Evolutionary conservation across 371 early-diverging fungal genomes (phyloP), one percentile per base, ranked within the genome.

Genomic region (Smittium culicis): DNA sequence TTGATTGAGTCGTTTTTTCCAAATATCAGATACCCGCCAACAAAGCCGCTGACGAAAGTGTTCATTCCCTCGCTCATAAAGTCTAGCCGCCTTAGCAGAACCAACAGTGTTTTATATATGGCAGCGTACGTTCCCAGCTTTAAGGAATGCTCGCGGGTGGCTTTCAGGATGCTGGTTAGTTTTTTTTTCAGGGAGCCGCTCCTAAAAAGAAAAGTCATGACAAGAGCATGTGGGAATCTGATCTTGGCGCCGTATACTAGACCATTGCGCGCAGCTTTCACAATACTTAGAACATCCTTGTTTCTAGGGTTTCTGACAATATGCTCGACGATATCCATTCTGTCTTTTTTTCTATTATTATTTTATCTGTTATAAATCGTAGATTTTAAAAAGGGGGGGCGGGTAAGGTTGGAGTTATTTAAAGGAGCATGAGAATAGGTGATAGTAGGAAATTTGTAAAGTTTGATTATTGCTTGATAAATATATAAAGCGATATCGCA

Each of bases 201-300:
- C 34, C 95, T 85, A 80, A 97, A 97, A 67, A 97, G 80, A 69
- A 96, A 80, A 29, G 96, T 92, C 98, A 97, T 97, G 67, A 97
- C 96, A 0, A 97, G 78, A 16, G 98, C 98, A 77, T 97, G 96
- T 30, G 98, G 98, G 70, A 96, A 95, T 57, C 98, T 81, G 61
- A 97, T 87, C 77, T 96, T 94, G 45, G 94, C 88, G 55, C 98
- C 96, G 72, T 96, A 97, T 11, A 97, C 96, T 59, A 92, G 82
- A 69, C 98, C 98, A 76, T 94, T 97, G 62, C 98, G 86, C 70
- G 91, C 88, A 14, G 92, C 96, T 77, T 97, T 97, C 64, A 96
- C 76, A 65, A 97, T 86, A 34, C 91, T 77, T 45, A 97, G 80
- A 1, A 90, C 29, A 70, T 91, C 89, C 74, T 89, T 92, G 74